Base-by-base conservation (phyloP, 192 early-diverging fungal species). In the Coemansia sp. region DNA sequence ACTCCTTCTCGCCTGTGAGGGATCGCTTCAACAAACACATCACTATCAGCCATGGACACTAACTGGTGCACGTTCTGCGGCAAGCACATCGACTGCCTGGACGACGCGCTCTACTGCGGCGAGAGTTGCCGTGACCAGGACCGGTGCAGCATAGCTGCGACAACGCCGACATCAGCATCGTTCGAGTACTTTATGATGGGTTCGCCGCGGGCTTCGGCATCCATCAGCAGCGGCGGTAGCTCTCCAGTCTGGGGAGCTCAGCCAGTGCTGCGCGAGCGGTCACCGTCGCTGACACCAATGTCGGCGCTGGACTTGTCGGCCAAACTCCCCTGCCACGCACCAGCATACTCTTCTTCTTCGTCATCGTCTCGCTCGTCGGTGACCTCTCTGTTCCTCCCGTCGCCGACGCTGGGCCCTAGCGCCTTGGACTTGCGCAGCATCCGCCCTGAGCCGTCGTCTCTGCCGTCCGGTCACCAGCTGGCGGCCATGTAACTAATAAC, bases 21-120 rank as follows among this genome's bases (percentile, higher is more conserved):
- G 53, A 57, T 57, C 53, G 29, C 53, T 57, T 53, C 41, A 19
- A 32, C 19, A 39, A 37, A 19, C 2, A 63, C 63, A 62, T 31
- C 58, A 67, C 32, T 37, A 62, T 29, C 27, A 67, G 63, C 41
- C 36, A 82, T 82, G 80, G 80, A 82, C 53, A 74, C 75, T 36
- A 74, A 74, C 72, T 82, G 80, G 80, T 82, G 80, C 74, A 77
- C 72, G 58, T 73, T 77, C 65, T 82, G 80, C 75, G 80, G 80
- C 51, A 76, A 46, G 53, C 80, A 82, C 75, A 76, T 82, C 53
- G 75, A 82, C 71, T 50, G 74, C 69, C 41, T 50, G n/a, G 80
- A 82, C 55, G 74, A 76, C 25, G 80, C 69, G 11, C 64, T 75
- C 42, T 82, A 82, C 75, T 82, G 80, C 69, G 76, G 80, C 71